phyloP scores from a whole-genome alignment of 2,329 filamentous ascomycete species.

The Fusarium vanettenii region DNA sequence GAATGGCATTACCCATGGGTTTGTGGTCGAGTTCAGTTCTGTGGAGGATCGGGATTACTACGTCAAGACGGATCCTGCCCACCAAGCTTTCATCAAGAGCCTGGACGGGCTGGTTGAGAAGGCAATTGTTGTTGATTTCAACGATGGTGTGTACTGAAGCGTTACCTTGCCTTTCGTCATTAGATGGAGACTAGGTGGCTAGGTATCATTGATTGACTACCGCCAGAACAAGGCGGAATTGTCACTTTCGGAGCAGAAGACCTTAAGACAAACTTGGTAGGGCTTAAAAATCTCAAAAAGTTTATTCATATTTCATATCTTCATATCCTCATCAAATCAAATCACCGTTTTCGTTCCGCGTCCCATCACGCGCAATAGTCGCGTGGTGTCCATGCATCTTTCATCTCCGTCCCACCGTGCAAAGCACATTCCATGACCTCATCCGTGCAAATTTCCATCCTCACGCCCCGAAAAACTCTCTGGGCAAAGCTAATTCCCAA shows the following conservation, averaged over 20 bases:
- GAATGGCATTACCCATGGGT: constrained; percentile 75
- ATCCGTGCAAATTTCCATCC: too few relatives aligned
- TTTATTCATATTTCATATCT: background rate
- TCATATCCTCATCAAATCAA: background rate
- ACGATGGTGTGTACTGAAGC: constrained; percentile 53
- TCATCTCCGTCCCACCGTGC: background rate
- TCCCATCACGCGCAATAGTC: background rate
- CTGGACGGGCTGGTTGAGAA: constrained; percentile 61
- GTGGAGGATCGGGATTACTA: constrained; percentile 76
- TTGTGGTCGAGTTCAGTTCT: constrained; percentile 74
- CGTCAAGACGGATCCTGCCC: constrained; percentile 70
- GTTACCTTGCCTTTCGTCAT: background rate
- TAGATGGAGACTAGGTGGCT: too few relatives aligned
- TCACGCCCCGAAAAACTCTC: too few relatives aligned
- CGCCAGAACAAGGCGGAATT: background rate
- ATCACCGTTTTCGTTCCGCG: background rate
- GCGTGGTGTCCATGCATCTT: background rate
- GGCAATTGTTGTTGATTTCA: constrained; percentile 70
- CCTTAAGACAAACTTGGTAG: background rate
- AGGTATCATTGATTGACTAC: background rate
- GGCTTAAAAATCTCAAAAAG: background rate
- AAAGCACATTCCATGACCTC: too few relatives aligned
- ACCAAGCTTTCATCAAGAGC: constrained; percentile 68
- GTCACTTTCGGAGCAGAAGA: background rate
- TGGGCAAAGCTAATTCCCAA: too few relatives aligned